phyloP scores from a whole-genome alignment of 2,329 filamentous ascomycete genomes.

The Stachybotrys chartarum region DNA sequence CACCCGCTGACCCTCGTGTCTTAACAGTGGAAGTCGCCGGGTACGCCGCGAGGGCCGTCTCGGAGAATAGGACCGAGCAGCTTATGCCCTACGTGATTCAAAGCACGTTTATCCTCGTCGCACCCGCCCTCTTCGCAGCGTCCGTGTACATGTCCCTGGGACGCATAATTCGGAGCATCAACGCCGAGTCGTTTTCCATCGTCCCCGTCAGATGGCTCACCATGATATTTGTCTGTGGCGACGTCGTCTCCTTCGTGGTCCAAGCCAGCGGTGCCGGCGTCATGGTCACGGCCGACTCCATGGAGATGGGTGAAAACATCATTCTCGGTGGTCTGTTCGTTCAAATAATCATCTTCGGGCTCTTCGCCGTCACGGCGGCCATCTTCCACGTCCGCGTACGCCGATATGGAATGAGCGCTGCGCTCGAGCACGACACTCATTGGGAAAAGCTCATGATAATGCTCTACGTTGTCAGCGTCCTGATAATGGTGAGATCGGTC shows the following conservation, averaged over 20 bases:
- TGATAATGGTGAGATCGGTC: not conserved
- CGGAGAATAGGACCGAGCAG: conserved; percentile 13
- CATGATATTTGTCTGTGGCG: conserved; percentile 46
- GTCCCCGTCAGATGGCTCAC: conserved; percentile 36
- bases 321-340: conserved; percentile 49
- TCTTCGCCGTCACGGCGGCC: conserved; percentile 38
- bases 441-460: not conserved
- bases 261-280: conserved; percentile 36
- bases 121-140: conserved; percentile 40
- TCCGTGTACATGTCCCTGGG: conserved; percentile 44
- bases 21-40: not conserved
- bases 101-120: conserved; percentile 35
- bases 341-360: conserved; percentile 49
- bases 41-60: not conserved
- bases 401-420: not conserved
- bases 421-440: not conserved
- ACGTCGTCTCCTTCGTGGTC: conserved; percentile 43
- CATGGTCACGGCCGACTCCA: conserved; percentile 16
- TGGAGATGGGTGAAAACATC: conserved; percentile 37
- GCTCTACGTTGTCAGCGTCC: not conserved
- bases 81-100: conserved; percentile 34
- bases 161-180: conserved; percentile 31
- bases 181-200: conserved; percentile 24
- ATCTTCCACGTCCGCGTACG: not conserved
- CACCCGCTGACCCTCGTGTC: too few species aligned